Conservation (phyloP, 164 flowering plant genomes). For the Nymphaea thermarum region DNA sequence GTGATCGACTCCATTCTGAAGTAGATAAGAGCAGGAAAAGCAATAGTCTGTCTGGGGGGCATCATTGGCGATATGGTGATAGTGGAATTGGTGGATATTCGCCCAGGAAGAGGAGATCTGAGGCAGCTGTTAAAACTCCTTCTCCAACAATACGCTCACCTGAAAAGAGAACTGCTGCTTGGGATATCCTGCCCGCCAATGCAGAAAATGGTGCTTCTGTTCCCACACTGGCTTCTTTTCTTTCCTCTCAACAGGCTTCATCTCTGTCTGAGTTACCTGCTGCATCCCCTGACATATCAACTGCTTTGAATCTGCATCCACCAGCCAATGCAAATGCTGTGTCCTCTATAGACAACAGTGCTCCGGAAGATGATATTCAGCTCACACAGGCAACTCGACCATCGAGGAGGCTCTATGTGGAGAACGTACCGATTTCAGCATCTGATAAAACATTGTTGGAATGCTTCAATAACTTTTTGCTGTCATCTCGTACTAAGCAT, state of each 20-base stretch:
- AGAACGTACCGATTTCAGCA: conserved; percentile 65
- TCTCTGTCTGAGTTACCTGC: conserved; percentile 13
- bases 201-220: conserved; percentile 10
- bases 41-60: conserved; percentile 33
- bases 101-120: conserved; percentile 83
- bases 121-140: conserved; percentile 60
- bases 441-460: conserved; percentile 70
- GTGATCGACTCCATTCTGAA: conserved; percentile 36
- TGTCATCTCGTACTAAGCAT: conserved; percentile 49
- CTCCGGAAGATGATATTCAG: conserved; percentile 56
- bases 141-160: conserved; percentile 60
- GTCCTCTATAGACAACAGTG: conserved; percentile 13
- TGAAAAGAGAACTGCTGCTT: conserved; percentile 58
- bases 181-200: conserved; percentile 69
- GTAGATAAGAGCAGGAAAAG: conserved; percentile 34
- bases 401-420: conserved; percentile 72
- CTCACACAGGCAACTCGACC: conserved; percentile 83
- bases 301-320: conserved; percentile 14
- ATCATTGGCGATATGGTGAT: conserved; percentile 33
- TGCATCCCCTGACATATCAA: conserved; percentile 17
- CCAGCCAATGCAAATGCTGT: conserved; percentile 5
- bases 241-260: conserved; percentile 11
- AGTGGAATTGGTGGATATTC: conserved; percentile 97
- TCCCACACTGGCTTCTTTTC: conserved; percentile 19
- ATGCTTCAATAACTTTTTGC: conserved; percentile 44